Conservation (phyloP, 352 stramenopile genomes). For the Phytophthora sp. region DNA sequence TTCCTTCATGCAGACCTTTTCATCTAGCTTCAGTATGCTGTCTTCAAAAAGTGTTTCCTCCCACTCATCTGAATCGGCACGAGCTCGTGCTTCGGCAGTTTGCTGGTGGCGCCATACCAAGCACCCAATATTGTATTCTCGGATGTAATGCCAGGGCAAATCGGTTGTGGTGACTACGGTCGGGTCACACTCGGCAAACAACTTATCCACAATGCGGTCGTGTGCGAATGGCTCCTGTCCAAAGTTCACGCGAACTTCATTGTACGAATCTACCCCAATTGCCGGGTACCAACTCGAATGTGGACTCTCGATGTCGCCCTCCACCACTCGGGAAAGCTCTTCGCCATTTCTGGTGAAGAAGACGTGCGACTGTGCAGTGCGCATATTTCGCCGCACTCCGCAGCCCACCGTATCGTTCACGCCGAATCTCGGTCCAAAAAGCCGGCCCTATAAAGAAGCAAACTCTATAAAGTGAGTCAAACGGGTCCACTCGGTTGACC, state of each 20-base stretch:
- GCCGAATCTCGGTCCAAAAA: constrained; percentile 69
- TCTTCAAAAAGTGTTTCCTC: constrained; percentile 29
- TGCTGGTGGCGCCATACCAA: constrained; percentile 38
- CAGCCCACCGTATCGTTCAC: constrained; percentile 75
- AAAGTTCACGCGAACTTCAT: constrained; percentile 85
- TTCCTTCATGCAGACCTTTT: constrained; percentile 31
- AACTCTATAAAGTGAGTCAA: constrained; percentile 10
- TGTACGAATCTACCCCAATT: constrained; percentile 82
- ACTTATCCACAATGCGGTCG: constrained; percentile 51
- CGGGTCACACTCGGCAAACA: constrained; percentile 56
- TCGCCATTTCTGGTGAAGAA: constrained; percentile 80
- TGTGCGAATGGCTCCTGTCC: constrained; percentile 74
- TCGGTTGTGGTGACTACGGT: constrained; percentile 25
- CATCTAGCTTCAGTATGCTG: constrained; percentile 2
- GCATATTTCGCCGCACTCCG: constrained; percentile 58
- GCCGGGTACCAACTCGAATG: constrained; percentile 75
- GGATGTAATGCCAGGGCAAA: constrained; percentile 66
- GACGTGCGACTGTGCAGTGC: constrained; percentile 45
- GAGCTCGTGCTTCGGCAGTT: constrained; percentile 10
- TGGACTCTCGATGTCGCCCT: constrained; percentile 46
- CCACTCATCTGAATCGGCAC: constrained; percentile 25
- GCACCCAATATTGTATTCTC: constrained; percentile 36
- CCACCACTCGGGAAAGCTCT: constrained; percentile 29
- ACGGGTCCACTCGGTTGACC: neutral
- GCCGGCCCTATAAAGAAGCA: constrained; percentile 45